Base-by-base conservation (phyloP, 106 monocot genomes). In the Triglochin maritima region DNA sequence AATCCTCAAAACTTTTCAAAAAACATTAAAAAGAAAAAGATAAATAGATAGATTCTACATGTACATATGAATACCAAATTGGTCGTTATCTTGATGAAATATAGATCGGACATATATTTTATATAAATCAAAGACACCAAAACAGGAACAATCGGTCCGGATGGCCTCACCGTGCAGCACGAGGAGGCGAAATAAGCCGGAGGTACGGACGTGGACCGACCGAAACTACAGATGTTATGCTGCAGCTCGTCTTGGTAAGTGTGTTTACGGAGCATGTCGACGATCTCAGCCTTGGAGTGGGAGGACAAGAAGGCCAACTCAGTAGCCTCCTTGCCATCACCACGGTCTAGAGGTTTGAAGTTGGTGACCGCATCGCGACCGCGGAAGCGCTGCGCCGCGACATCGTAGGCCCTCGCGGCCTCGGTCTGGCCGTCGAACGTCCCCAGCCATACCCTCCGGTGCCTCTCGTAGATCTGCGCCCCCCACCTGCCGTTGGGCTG, bases 251-350 rank as follows among this genome's bases (percentile, higher is more conserved):
- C 90, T 52, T 47, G 68, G 77, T 90, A 90, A 14, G 90, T 90
- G 81, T 90, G 90, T 72, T 90, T 90, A 11, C 90, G 70, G 54
- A 90, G 83, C 90, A 90, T 86, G 83, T 90, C 90, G 53, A 86
- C 90, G 71, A 90, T 77, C 75, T 90, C 86, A 7, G 81, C 69
- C 72, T 90, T 90, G 58, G 90, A 81, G 54, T 62, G 83, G 56
- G 80, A 81, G 48, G 16, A 17, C 44, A 90, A 79, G 77, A 90
- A 90, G n/a, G 49, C 47, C 63, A 86, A 81, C 77, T 90, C 86
- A 12, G 77, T 64, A 29, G 67, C 72, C 63, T 53, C 81, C 17
- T 42, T 46, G 9, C 15, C 61, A 69, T 69, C 65, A 45, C 71
- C 10, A 15, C 81, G 81, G 7, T 72, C 65, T 4, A 84, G 64